Evolutionary conservation across 371 early-diverging fungal species (phyloP).

Genomic region (Mortierella sp.): DNA sequence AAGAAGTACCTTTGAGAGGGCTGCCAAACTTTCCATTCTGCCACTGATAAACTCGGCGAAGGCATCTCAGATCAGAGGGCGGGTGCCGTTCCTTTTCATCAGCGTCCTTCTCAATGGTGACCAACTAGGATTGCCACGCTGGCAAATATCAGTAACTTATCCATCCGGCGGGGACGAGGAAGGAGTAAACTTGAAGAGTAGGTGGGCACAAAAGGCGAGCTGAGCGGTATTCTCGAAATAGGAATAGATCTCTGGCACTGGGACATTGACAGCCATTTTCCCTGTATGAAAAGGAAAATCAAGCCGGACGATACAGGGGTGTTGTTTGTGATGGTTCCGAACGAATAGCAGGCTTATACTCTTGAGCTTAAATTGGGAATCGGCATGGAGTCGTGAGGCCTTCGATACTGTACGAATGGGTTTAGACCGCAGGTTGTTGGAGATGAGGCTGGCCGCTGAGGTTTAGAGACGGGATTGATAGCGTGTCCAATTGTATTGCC

Average conservation of each 20-base stretch:
- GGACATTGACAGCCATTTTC: neutral
- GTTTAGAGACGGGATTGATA: no score
- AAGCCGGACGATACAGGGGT: no score
- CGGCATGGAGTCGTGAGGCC: no score
- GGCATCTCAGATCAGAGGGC: no score
- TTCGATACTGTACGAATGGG: no score
- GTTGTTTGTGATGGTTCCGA: no score
- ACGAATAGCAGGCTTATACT: no score
- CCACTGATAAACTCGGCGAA: neutral
- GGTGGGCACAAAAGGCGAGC: neutral
- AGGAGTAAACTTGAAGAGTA: neutral
- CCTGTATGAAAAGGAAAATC: neutral
- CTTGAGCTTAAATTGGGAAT: no score
- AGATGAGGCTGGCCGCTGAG: no score
- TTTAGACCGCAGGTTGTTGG: no score
- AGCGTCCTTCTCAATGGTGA: neutral
- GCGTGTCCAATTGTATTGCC: no score
- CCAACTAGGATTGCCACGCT: neutral
- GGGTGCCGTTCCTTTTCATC: neutral
- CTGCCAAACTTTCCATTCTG: neutral
- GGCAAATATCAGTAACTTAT: neutral
- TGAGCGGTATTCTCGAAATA: neutral
- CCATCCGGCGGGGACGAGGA: neutral
- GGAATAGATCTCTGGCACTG: neutral
- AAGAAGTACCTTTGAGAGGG: neutral